These are phyloP conservation scores for Aspergillus hortae DNA, from an alignment of 2,329 filamentous ascomycete genomes.

Conservation along the genomic window DNA sequence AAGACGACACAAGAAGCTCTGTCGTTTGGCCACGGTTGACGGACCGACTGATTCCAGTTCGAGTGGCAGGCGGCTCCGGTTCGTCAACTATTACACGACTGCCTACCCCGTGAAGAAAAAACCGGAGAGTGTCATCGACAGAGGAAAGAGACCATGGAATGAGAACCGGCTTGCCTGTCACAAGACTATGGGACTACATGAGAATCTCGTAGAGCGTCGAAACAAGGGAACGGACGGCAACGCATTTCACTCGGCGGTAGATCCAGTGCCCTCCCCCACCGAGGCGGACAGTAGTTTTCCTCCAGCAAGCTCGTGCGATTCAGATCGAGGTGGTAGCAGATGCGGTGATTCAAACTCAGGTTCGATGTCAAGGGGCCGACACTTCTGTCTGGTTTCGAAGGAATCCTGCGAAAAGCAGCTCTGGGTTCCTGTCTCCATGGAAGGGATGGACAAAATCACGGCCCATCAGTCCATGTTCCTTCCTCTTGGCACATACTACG, in stretches of 20 bases:
- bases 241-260: no score
- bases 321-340: constrained; percentile 3
- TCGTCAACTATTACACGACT: constrained; percentile 75
- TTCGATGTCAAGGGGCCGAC: constrained; percentile 59
- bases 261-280: no score
- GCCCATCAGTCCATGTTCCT: constrained; percentile 84
- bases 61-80: constrained; percentile 56
- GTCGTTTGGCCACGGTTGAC: constrained; percentile 51
- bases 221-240: no score
- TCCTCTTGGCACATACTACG: constrained; percentile 64
- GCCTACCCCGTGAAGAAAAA: background rate
- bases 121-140: background rate
- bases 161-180: no score
- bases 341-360: constrained; percentile 46
- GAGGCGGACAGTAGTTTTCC: no score
- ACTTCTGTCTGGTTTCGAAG: constrained; percentile 20
- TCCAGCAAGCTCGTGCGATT: background rate
- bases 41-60: constrained; percentile 27
- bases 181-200: no score
- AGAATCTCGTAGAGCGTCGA: no score
- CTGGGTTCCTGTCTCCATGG: constrained; percentile 79
- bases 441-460: constrained; percentile 76
- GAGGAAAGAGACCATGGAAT: constrained; percentile 5
- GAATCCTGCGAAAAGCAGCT: constrained; percentile 30
- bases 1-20: constrained; percentile 54